Base-by-base conservation (phyloP, 1,284 basidiomycete species). In the Lignosus rhinocerotis region DNA sequence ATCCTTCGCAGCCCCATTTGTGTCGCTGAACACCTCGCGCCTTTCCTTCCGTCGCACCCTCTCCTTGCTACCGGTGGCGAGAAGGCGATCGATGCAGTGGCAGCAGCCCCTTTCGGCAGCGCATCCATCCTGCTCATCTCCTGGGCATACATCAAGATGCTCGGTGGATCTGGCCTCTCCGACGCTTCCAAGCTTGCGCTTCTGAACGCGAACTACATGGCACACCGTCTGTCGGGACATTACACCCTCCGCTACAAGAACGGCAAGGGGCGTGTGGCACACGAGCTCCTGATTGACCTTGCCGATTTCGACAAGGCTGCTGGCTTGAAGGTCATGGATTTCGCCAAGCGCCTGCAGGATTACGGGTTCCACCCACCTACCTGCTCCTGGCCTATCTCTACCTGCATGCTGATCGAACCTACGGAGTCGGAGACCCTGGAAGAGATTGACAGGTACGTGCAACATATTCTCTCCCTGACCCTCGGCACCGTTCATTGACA, bases 131-230 rank as follows among this genome's bases (percentile, higher is more conserved):
- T 95, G 53, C 84, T 96, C 62, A 98, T 99, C 72, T 98, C 96
- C 1, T 99, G 96, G 96, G 93, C 94, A 16, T 96, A 95, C 75
- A 92, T 96, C 80, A 94, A 93, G 80, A 98, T 98, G 96, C 87
- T 98, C 33, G 96, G 96, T 34, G 96, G 95, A 21, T 76, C 84
- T 57, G 96, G 96, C 16, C 83, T 99, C 43, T 86, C 87, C 42
- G 83, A 93, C 64, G 88, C 94, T 3, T 93, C 95, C 9, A 92
- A 92, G 69, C 78, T 93, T 32, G 93, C 96, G 2, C 81, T 99
- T 31, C 83, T 99, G 51, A 97, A 90, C 69, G 96, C 96, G 57
- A 99, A 99, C 76, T 99, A 99, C 75, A 97, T 98, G 82, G 95
- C 96, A 11, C 82, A 89, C 67, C 85, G 94, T 48, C 84, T 99